phyloP scores from a whole-genome alignment of 2,329 filamentous ascomycete genomes.

The Lachnellula willkommii region DNA sequence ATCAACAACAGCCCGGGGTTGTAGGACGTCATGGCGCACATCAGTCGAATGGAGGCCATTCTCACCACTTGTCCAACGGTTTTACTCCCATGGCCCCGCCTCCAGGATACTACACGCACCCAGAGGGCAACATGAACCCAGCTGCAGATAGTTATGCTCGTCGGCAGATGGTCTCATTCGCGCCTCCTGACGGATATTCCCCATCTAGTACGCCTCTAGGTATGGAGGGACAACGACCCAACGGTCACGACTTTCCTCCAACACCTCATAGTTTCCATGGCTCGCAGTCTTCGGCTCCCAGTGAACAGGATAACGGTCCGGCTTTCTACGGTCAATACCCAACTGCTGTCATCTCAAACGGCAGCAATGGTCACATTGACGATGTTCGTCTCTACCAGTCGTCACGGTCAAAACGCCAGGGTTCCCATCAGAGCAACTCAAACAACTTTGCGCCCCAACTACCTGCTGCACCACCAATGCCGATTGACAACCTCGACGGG shows the following conservation, averaged over 20 bases:
- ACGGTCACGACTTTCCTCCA: conserved; percentile 42
- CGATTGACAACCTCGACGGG: conserved; percentile 33
- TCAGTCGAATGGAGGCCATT: conserved; percentile 25
- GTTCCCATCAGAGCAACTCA: conserved; percentile 8
- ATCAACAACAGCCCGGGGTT: conserved; percentile 13
- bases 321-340: conserved; percentile 36
- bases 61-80: conserved; percentile 25
- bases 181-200: conserved; percentile 32
- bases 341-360: conserved; percentile 37
- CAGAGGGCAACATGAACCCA: conserved; percentile 20
- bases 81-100: conserved; percentile 25
- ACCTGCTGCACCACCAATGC: conserved; percentile 21
- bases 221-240: conserved; percentile 18
- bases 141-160: conserved; percentile 21
- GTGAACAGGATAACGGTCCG: conserved; percentile 36
- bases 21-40: conserved; percentile 16
- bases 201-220: conserved; percentile 28
- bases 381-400: conserved; percentile 27
- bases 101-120: conserved; percentile 22
- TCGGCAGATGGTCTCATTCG: conserved; percentile 28
- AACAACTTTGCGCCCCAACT: conserved; percentile 7
- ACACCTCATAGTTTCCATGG: conserved; percentile 58
- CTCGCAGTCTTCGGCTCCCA: conserved; percentile 51
- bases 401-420: conserved; percentile 18
- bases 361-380: conserved; percentile 33